Evolutionary conservation across 352 stramenopile genomes (phyloP).

Genomic region (Aphanomyces euteiches): DNA sequence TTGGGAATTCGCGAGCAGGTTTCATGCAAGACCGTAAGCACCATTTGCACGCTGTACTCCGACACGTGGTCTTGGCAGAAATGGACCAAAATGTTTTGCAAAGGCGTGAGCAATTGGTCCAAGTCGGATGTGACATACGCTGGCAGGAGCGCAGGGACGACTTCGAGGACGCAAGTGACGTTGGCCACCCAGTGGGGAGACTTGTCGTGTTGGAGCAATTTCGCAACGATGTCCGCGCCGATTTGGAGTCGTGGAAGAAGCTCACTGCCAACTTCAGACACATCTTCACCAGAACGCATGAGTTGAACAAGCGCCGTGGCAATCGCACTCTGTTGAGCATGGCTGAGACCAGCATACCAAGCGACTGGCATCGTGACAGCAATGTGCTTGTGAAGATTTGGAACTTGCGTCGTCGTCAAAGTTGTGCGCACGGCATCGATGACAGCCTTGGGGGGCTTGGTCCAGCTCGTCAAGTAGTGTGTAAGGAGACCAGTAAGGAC

Average conservation of each 20-base stretch:
- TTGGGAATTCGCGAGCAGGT: neutral
- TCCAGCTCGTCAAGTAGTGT: slow-evolving; percentile 45
- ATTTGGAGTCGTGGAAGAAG: slow-evolving; percentile 13
- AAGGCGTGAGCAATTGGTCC: slow-evolving; percentile 44
- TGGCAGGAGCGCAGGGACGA: slow-evolving; percentile 42
- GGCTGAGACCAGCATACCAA: slow-evolving; percentile 4
- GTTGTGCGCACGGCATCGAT: slow-evolving; percentile 49
- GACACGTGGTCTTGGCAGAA: slow-evolving; percentile 26
- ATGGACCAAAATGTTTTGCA: slow-evolving; percentile 55
- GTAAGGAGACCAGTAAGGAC: slow-evolving; percentile 49
- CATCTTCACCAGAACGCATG: slow-evolving; percentile 12
- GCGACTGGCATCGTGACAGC: slow-evolving; percentile 4
- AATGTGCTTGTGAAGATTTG: slow-evolving; percentile 8
- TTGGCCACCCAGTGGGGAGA: slow-evolving; percentile 38
- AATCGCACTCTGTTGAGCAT: neutral
- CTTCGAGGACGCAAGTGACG: slow-evolving; percentile 72
- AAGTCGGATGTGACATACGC: slow-evolving; percentile 37
- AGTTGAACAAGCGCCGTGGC: slow-evolving; percentile 5
- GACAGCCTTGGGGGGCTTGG: slow-evolving; percentile 52
- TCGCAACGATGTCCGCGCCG: slow-evolving; percentile 4
- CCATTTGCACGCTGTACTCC: slow-evolving; percentile 31
- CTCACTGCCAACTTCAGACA: neutral
- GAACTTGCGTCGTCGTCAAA: slow-evolving; percentile 33
- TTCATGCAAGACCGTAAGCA: slow-evolving; percentile 16
- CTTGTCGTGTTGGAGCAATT: neutral